Conservation (phyloP, 768 basidiomycete genomes). For the Rhodotorula toruloides region DNA sequence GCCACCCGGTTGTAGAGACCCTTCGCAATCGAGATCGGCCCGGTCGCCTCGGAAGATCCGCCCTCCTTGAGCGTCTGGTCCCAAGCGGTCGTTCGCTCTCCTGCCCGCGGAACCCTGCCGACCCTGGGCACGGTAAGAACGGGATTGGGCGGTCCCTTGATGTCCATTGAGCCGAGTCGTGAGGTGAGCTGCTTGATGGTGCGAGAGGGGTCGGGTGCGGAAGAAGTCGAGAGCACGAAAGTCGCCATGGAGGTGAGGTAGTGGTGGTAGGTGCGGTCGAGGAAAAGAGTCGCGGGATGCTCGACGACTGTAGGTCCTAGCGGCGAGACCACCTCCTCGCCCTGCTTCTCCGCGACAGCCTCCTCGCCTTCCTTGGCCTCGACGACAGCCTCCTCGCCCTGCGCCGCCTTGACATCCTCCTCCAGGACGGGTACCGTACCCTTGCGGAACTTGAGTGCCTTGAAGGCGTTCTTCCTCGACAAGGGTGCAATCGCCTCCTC, state of each 20-base stretch:
- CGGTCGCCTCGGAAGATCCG: background rate
- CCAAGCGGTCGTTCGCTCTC: slow-evolving; percentile 26
- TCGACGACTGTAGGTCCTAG: too few relatives aligned
- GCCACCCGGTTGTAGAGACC: slow-evolving; percentile 6
- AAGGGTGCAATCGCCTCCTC: slow-evolving; percentile 12
- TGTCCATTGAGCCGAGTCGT: slow-evolving; percentile 18
- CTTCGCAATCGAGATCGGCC: slow-evolving; percentile 29
- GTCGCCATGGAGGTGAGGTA: slow-evolving; percentile 34
- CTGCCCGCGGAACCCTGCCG: slow-evolving; percentile 15
- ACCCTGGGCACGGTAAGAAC: slow-evolving; percentile 29
- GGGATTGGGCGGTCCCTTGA: slow-evolving; percentile 8
- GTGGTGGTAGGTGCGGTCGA: slow-evolving; percentile 38
- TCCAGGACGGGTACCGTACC: slow-evolving; percentile 5
- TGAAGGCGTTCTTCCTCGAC: slow-evolving; percentile 38
- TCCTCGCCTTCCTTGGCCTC: background rate
- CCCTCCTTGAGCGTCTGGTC: background rate
- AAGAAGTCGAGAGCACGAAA: slow-evolving; percentile 18
- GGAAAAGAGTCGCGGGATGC: slow-evolving; percentile 32
- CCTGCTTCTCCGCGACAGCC: background rate
- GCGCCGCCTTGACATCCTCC: background rate
- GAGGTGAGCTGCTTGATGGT: slow-evolving; percentile 24
- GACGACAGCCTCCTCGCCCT: background rate
- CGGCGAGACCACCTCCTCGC: background rate
- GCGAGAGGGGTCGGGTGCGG: slow-evolving; percentile 11
- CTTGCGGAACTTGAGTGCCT: slow-evolving; percentile 36